Base-by-base conservation (phyloP, 495 filamentous ascomycete genomes). In the Neurospora hispaniola region DNA sequence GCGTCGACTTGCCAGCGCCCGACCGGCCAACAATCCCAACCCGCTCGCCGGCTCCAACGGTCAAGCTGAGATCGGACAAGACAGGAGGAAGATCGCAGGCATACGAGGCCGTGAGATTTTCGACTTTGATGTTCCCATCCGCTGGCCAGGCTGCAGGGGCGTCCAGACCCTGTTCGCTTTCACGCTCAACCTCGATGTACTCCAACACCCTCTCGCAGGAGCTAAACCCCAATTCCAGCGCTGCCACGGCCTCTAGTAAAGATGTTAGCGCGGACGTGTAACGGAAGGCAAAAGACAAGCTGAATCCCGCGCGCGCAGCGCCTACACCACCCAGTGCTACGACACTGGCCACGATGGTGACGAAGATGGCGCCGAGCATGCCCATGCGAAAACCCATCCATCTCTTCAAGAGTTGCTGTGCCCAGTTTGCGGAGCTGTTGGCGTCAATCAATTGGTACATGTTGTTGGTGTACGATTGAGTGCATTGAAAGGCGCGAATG, bases 361-460 rank as follows among this genome's bases (percentile, higher is more conserved):
- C 82, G 72, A 94, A 93, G 6, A 89, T 46, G 0, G 89, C 86
- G 5, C 90, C 91, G 44, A 90, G 76, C 35, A 89, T 69, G 39
- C 83, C 84, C 83, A 92, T 87, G 35, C 89, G 84, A 70, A 90
- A 84, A 1, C 81, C 84, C 31, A 91, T 80, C 90, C 90, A 91
- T 44, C 86, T 84, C 48, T 84, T 87, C 75, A 87, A 87, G 14
- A 89, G 80, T 82, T 84, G 86, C 69, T 85, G 76, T 68, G 88
- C 82, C 86, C 86, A 92, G 40, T 81, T 82, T 5, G 87, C 81
- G 40, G 84, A 81, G 16, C 82, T 79, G 76, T 86, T 85, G 20
- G 81, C 78, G 77, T 92, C 89, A 73, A 92, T 86, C 40, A 85
- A 82, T 16, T 73, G 71, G 71, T 85, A 87, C 82, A 91, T 89